These are phyloP conservation scores for Lenzites betulinus DNA, from an alignment of 768 basidiomycete genomes.

Conservation along the genomic window DNA sequence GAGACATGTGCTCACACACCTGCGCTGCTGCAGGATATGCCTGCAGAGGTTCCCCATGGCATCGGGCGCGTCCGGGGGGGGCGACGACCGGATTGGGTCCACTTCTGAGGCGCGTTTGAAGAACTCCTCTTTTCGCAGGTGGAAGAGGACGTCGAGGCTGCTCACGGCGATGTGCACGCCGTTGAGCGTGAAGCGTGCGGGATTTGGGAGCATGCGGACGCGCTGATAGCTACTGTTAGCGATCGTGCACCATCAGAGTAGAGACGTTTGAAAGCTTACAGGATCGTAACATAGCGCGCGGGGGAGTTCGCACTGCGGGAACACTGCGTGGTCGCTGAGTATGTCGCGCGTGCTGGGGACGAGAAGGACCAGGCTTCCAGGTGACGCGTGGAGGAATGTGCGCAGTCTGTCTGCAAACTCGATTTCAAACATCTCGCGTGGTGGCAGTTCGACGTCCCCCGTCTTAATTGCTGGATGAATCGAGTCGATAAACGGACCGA, in stretches of 20 bases:
- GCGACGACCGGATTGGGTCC: constrained; percentile 43
- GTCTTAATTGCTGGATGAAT: constrained; percentile 71
- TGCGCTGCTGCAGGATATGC: constrained; percentile 84
- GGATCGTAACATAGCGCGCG: constrained; percentile 47
- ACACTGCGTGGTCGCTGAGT: constrained; percentile 76
- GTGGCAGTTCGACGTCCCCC: constrained; percentile 71
- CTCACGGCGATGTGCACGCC: constrained; percentile 75
- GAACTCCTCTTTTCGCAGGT: constrained; percentile 83
- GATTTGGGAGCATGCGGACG: constrained; percentile 83
- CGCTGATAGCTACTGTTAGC: constrained; percentile 46
- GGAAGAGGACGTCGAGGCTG: constrained; percentile 89
- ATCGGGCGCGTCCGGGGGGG: constrained; percentile 51
- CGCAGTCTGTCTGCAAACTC: constrained; percentile 61
- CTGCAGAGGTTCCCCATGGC: constrained; percentile 77
- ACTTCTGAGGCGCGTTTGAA: constrained; percentile 66
- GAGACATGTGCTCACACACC: constrained; percentile 48
- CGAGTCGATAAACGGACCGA: constrained; percentile 90
- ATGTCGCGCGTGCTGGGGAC: constrained; percentile 85
- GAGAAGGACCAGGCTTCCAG: constrained; percentile 72
- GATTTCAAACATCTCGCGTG: constrained; percentile 65
- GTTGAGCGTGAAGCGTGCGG: constrained; percentile 83
- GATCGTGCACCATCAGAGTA: not conserved
- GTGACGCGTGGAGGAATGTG: constrained; percentile 58
- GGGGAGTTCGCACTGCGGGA: constrained; percentile 76
- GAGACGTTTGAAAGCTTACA: constrained; percentile 43